A percentile compares a stretch with the other conserved stretches of the same genome.
phyloP scores from a whole-genome alignment of 225 moss, liverwort and hornwort species.

The Thuidium tamariscinum region DNA sequence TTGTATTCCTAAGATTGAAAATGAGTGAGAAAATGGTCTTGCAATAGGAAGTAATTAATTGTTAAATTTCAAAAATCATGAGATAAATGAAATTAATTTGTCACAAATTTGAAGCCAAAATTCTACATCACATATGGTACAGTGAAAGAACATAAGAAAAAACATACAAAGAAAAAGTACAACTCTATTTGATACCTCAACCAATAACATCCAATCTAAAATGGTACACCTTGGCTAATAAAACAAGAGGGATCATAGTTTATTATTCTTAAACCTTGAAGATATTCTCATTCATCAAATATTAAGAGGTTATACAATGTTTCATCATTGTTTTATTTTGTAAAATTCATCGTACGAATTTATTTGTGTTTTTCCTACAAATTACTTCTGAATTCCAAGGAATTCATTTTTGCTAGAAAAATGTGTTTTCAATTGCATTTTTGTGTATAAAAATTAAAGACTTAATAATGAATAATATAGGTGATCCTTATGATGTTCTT shows the following conservation, averaged over 20 bases:
- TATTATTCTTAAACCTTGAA: too few species aligned
- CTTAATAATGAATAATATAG: neutral
- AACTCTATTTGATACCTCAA: neutral
- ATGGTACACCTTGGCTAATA: neutral
- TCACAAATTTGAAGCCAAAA: too few species aligned
- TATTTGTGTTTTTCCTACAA: accelerated
- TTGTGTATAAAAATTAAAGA: neutral
- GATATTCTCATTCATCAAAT: neutral
- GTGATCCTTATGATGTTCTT: neutral
- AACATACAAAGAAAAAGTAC: too few species aligned
- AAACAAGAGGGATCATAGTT: accelerated
- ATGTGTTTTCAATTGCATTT: too few species aligned
- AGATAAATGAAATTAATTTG: too few species aligned
- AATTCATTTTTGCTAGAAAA: neutral
- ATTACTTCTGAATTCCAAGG: accelerated
- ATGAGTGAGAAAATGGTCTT: too few species aligned
- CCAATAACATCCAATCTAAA: accelerated
- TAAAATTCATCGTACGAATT: neutral
- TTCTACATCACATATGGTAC: too few species aligned
- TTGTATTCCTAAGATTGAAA: too few species aligned
- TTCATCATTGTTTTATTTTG: neutral
- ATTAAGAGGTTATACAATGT: accelerated
- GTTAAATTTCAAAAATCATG: too few species aligned
- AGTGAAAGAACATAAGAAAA: too few species aligned
- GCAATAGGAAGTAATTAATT: too few species aligned